phyloP scores from a whole-genome alignment of 495 filamentous ascomycete genomes.

The Chlorociboria aeruginascens region DNA sequence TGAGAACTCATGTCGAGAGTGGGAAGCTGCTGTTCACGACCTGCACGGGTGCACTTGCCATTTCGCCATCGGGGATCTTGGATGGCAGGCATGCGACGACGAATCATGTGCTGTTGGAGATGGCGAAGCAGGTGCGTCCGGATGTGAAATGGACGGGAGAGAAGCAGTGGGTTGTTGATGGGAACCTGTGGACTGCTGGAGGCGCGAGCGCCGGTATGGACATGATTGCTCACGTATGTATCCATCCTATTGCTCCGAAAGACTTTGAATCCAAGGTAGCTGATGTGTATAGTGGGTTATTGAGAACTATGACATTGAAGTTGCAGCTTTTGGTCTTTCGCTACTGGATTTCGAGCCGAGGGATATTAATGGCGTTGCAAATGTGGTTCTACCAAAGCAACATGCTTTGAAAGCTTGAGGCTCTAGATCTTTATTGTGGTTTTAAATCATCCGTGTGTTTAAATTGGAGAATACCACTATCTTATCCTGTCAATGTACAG shows the following conservation, averaged over 20 bases:
- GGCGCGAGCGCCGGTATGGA: slow-evolving; percentile 28
- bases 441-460: no score
- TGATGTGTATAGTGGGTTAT: slow-evolving; percentile 16
- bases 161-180: slow-evolving; percentile 26
- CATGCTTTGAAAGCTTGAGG: not conserved
- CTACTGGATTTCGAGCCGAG: slow-evolving; percentile 15
- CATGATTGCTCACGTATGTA: slow-evolving; percentile 20
- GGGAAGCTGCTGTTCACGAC: slow-evolving; percentile 19
- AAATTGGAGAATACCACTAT: no score
- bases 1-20: slow-evolving; percentile 18
- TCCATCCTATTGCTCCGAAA: no score
- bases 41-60: slow-evolving; percentile 21
- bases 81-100: slow-evolving; percentile 22
- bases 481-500: no score
- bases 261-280: no score
- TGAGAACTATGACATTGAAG: slow-evolving; percentile 19
- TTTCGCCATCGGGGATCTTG: slow-evolving; percentile 14
- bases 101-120: slow-evolving; percentile 18
- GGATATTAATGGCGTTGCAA: slow-evolving; percentile 2
- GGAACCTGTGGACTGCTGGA: slow-evolving; percentile 26
- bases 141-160: slow-evolving; percentile 23
- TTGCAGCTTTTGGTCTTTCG: slow-evolving; percentile 9
- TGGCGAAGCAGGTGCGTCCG: slow-evolving; percentile 15
- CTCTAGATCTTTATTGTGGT: no score
- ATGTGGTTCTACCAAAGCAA: slow-evolving; percentile 4